Evolutionary conservation across 257 asterid species (phyloP), one percentile per base, ranked within the genome.

Genomic region (Fraxinus americana): DNA sequence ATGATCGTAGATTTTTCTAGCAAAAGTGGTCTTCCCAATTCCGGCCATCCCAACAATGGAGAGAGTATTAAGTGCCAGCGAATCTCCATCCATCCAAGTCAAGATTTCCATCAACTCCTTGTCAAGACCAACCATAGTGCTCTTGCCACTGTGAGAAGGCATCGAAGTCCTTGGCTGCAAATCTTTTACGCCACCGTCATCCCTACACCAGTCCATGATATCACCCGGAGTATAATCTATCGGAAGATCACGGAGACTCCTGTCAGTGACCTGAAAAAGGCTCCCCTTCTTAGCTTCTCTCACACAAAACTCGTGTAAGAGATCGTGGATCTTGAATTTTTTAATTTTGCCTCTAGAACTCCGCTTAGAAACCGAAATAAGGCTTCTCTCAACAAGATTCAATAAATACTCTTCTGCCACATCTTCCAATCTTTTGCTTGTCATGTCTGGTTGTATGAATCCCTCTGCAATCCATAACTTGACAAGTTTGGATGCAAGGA

Each of bases 11-110:
- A 75, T 13, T 48, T 65, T 70, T 19, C 27, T 79, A 29, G 83
- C 71, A 0, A 82, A 39, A 27, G 83, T 82, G 1, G 86, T 83
- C 81, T 83, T 83, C 21, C 82, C 80, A 5, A 76, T 11, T 3
- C 74, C 80, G 1, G 68, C 52, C 80, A 76, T 76, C 14, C 80
- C 80, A 14, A 29, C n/a, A 35, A 76, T 4, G 13, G 74, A 34
- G 25, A 68, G 4, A 39, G 50, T 17, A 1, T 39, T 34, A 5
- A 1, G 75, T 6, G 0, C 19, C 5, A 0, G 0, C 8, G 59
- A 11, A 4, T 4, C 4, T 10, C 59, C 12, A 39, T 0, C 11
- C 5, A 71, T 34, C 27, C 35, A 6, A 0, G 8, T 10, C 17
- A 12, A 1, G 14, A 41, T 39, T 36, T 45, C 2, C n/a, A 1